A percentile compares a stretch with the other conserved stretches of the same genome.
phyloP scores from a whole-genome alignment of 176 grass and related monocot genomes.

The Musa acuminata region DNA sequence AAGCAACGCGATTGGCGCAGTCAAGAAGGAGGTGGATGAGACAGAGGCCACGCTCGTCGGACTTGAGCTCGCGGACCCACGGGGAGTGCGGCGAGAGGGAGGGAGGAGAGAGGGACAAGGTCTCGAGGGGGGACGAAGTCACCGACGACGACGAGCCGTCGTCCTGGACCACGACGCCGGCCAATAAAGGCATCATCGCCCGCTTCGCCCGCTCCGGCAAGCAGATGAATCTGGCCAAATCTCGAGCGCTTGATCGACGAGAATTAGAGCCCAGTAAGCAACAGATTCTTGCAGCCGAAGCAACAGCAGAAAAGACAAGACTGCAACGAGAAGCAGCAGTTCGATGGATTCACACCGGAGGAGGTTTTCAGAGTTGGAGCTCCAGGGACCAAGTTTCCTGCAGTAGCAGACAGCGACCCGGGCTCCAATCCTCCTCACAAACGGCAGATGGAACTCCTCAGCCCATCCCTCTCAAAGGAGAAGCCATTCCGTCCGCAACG shows the following conservation, averaged over 20 bases:
- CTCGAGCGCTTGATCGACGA: no score
- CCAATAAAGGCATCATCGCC: neutral
- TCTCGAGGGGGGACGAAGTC: constrained; percentile 13
- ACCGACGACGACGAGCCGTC: constrained; percentile 9
- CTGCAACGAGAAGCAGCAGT: no score
- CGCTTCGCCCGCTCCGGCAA: no score
- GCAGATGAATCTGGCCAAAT: neutral
- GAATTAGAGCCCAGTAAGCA: neutral
- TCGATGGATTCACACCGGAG: no score
- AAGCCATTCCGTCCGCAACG: constrained; percentile 47
- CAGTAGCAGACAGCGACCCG: constrained; percentile 3
- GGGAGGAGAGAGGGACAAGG: constrained; percentile 5
- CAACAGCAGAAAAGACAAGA: no score
- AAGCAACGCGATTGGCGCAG: constrained; percentile 46
- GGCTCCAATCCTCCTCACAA: no score
- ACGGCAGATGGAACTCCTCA: no score
- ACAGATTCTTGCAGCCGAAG: no score
- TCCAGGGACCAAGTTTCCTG: no score
- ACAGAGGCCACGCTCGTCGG: constrained; percentile 86
- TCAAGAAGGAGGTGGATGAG: constrained; percentile 90
- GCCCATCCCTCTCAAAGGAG: constrained; percentile 15
- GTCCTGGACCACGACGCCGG: neutral
- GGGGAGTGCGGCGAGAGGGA: constrained; percentile 23
- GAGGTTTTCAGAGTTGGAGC: no score
- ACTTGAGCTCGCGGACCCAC: constrained; percentile 45